Conservation (phyloP, 2,329 filamentous ascomycete genomes). For the Sclerotiophoma versabilis region DNA sequence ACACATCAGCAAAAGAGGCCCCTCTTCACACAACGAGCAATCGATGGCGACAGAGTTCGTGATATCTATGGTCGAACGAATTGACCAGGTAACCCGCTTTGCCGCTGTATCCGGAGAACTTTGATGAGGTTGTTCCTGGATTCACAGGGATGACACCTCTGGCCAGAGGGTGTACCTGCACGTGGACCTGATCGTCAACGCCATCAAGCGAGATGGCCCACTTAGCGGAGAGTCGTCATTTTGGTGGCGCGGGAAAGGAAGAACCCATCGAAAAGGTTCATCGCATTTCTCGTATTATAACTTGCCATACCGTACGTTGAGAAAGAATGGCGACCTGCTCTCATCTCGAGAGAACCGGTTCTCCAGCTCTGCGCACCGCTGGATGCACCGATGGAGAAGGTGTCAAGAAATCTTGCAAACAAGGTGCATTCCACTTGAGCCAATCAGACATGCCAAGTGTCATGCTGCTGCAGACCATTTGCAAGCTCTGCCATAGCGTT, state of each 20-base stretch:
- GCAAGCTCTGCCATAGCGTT: conserved; percentile 6
- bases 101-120: conserved; percentile 25
- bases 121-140: conserved; percentile 19
- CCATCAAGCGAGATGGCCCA: conserved; percentile 24
- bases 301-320: not conserved
- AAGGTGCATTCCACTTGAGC: not conserved
- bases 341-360: not conserved
- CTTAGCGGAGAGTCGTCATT: conserved; percentile 17
- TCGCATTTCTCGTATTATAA: conserved; percentile 1
- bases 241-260: conserved; percentile 13
- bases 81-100: conserved; percentile 13
- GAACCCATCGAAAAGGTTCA: not conserved
- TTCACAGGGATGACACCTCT: conserved; percentile 18
- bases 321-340: not conserved
- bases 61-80: not conserved
- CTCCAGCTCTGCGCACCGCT: conserved; percentile 3
- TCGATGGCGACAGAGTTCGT: not conserved
- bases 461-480: conserved; percentile 6
- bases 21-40: not conserved
- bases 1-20: not conserved
- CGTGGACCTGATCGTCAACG: conserved; percentile 29
- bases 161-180: conserved; percentile 31
- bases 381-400: conserved; percentile 7
- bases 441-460: conserved; percentile 4
- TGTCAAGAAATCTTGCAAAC: conserved; percentile 1